Percentiles rank a stretch among this genome's conserved stretches.
Conservation (phyloP, 2,329 filamentous ascomycete genomes). For the Stenocarpella maydis region DNA sequence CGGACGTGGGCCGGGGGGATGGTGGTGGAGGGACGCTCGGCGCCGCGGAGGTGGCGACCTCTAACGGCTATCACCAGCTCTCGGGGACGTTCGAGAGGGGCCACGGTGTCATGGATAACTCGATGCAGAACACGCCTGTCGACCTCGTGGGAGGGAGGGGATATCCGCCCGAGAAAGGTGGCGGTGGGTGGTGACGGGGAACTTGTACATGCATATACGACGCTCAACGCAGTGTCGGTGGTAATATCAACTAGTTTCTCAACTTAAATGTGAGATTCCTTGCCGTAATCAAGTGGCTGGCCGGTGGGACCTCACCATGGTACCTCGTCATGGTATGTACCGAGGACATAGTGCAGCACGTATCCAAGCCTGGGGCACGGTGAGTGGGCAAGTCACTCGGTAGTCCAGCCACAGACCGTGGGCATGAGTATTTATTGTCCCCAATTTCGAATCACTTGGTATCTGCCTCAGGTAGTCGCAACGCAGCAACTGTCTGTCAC, state of each 20-base stretch:
- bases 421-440: too few species aligned
- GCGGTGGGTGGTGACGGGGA: background rate
- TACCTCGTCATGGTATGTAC: background rate
- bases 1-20: too few species aligned
- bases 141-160: constrained; percentile 19
- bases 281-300: fast-evolving
- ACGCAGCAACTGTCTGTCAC: too few species aligned
- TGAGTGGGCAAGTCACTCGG: too few species aligned
- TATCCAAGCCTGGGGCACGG: background rate
- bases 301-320: background rate
- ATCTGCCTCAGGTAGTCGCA: too few species aligned
- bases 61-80: constrained; percentile 23
- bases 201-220: background rate
- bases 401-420: too few species aligned
- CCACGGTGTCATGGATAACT: background rate
- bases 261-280: too few species aligned
- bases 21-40: background rate
- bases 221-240: fast-evolving
- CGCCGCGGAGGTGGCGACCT: constrained; percentile 7
- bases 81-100: background rate
- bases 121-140: constrained; percentile 26
- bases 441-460: too few species aligned
- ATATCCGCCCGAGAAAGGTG: background rate
- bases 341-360: background rate
- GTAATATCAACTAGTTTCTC: background rate